These are phyloP conservation scores for Dacryopinax spathularia DNA, from an alignment of 768 basidiomycete species.

Conservation along the genomic window DNA sequence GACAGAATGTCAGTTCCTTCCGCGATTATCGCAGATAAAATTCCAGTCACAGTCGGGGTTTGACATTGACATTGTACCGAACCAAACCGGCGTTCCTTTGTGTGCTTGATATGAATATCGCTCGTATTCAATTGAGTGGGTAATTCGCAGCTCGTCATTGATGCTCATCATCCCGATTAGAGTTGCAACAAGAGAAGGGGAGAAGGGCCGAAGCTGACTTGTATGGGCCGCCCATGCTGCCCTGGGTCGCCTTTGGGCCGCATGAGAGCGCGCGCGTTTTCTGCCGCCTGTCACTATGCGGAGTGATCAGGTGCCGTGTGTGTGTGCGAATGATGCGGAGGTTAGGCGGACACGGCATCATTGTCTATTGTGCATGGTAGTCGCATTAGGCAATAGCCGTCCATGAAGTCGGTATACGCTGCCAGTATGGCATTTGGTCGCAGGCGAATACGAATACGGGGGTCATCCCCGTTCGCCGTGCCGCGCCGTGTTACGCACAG, in stretches of 20 bases:
- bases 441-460: neutral
- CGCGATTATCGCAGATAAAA: neutral
- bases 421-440: neutral
- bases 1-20: neutral
- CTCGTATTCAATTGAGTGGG: neutral
- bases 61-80: neutral
- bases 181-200: neutral
- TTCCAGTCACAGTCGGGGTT: neutral
- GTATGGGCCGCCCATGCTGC: too few relatives aligned
- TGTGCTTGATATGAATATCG: too few relatives aligned
- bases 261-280: neutral
- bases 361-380: neutral
- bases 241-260: neutral
- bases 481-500: too few relatives aligned
- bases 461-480: neutral
- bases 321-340: neutral
- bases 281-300: neutral
- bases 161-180: neutral
- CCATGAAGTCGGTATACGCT: neutral
- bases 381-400: neutral
- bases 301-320: neutral
- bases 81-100: neutral
- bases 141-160: too few relatives aligned
- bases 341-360: neutral
- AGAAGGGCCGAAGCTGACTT: too few relatives aligned